Evolutionary conservation across 2,329 filamentous ascomycete genomes (phyloP).

Genomic region (Dothistroma septosporum): DNA sequence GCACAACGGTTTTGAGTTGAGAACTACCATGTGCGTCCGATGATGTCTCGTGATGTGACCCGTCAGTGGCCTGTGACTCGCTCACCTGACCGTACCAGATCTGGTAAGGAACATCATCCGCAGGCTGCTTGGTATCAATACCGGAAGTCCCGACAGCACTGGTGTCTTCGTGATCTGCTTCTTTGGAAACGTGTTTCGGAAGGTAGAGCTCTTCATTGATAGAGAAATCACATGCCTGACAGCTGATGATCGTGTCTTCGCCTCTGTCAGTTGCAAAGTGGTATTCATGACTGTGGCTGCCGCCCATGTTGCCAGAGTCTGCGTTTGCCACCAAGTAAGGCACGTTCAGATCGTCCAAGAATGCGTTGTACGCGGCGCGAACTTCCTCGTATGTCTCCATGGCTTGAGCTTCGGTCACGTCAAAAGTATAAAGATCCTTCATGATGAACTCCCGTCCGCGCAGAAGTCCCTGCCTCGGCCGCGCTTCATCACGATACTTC

Average conservation of each 20-base stretch:
- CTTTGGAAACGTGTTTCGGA: constrained; percentile 4
- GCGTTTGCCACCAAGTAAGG: constrained; percentile 82
- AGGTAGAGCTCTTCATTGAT: constrained; percentile 77
- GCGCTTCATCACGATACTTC: constrained; percentile 90
- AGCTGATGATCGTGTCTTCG: constrained; percentile 80
- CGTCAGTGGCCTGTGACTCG: not conserved
- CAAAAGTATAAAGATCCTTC: constrained; percentile 98
- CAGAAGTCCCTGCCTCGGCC: constrained; percentile 82
- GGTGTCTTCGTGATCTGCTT: not conserved
- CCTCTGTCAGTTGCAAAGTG: constrained; percentile 76
- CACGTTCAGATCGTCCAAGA: constrained; percentile 79
- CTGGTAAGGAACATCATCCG: constrained; percentile 7
- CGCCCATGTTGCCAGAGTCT: constrained; percentile 94
- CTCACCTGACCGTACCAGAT: constrained; percentile 10
- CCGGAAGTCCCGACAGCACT: not conserved
- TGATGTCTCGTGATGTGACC: constrained; percentile 45
- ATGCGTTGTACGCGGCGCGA: constrained; percentile 64
- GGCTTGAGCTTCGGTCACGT: constrained; percentile 63
- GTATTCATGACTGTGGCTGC: constrained; percentile 89
- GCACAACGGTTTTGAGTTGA: constrained; percentile 53
- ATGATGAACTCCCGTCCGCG: constrained; percentile 89
- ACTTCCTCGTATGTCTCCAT: constrained; percentile 76
- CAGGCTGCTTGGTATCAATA: not conserved
- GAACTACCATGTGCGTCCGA: constrained; percentile 45
- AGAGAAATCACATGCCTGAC: constrained; percentile 66